Evolutionary conservation across 345 rosid species (phyloP), one percentile per base, ranked within the genome.

Genomic region (Trapa bicornis): DNA sequence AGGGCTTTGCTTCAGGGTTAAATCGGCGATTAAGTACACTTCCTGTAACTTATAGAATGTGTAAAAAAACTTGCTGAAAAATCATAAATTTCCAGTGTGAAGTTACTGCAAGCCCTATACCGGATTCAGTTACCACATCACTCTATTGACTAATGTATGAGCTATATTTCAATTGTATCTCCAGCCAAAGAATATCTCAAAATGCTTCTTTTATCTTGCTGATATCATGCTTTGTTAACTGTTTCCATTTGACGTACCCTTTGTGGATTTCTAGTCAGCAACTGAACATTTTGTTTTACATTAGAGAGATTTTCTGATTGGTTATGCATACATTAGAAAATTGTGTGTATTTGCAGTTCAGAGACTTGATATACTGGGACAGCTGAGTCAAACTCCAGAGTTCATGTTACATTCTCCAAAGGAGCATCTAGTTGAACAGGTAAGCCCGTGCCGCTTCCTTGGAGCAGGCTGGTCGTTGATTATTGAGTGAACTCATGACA

Each of bases 341-440:
- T 67, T 65, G 56, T 67, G 61, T 72, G 72, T 64, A 15, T 13
- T 72, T 86, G 77, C 94, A 88, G 96, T 47, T 8, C 73, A 42
- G 14, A 69, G 75, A 38, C 11, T 75, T 6, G 68, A 75, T 70
- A 36, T 86, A 7, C 73, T 80, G 64, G 68, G 67, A 60, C 54
- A 67, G 43, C 64, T 82, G 15, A 63, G 68, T 65, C 73, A 69
- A 45, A 81, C 85, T 0, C 86, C 86, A 3, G 68, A 78, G 41
- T 83, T 52, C 72, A 76, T 76, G 86, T 39, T 37, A 61, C 72
- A 60, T 48, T 87, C 89, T 70, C 97, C 98, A 0, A 81, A 90
- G 80, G 96, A 87, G 53, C 78, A 82, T 66, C 80, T 93, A 45
- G 82, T 93, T 63, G 91, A 88, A 70, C 86, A 85, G 81, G 94